Evolutionary conservation across 2,329 filamentous ascomycete species (phyloP).

Genomic region (Neodidymelliopsis sp.): DNA sequence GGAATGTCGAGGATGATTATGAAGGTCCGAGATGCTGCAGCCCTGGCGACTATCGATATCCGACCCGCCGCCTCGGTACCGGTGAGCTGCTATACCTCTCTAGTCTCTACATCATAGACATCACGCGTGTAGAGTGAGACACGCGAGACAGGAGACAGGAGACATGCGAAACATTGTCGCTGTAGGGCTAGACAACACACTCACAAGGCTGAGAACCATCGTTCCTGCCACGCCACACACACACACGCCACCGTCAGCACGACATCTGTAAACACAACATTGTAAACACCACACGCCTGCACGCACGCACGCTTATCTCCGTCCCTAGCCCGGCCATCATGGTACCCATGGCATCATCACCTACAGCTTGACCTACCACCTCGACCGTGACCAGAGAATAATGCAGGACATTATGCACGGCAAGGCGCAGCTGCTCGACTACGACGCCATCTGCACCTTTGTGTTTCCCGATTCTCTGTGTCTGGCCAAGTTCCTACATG

Average conservation of each 20-base stretch:
- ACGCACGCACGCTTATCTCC: background rate
- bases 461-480: constrained; percentile 56
- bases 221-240: background rate
- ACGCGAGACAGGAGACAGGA: too few species aligned
- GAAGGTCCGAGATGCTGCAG: constrained; percentile 11
- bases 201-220: background rate
- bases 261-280: too few species aligned
- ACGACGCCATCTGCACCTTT: constrained; percentile 59
- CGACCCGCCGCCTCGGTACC: constrained; percentile 13
- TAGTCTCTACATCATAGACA: constrained; percentile 13
- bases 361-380: constrained; percentile 58
- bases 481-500: constrained; percentile 57
- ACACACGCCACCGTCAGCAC: too few species aligned
- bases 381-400: constrained; percentile 52
- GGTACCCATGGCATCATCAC: constrained; percentile 54
- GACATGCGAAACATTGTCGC: background rate
- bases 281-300: too few species aligned
- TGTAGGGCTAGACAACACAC: background rate
- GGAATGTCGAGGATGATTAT: constrained; percentile 18
- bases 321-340: constrained; percentile 37
- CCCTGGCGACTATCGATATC: constrained; percentile 8
- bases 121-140: too few species aligned
- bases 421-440: constrained; percentile 53
- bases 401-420: constrained; percentile 57
- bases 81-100: constrained; percentile 1